phyloP scores from a whole-genome alignment of 2,329 filamentous ascomycete genomes.

The Colletotrichum shisoi region DNA sequence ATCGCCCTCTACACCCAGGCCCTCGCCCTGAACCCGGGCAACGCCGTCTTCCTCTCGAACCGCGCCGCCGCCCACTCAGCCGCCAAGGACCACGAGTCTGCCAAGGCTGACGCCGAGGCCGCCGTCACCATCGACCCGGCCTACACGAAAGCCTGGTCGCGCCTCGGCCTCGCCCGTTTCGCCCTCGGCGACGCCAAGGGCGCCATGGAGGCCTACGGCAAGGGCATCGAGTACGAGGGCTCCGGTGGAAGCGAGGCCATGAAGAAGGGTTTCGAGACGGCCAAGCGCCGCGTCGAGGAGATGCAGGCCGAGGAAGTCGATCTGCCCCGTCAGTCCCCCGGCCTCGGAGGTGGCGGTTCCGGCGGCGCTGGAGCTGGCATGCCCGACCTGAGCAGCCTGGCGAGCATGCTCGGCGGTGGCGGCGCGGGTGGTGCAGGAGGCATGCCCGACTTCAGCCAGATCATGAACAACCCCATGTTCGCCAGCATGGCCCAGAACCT shows the following conservation, averaged over 20 bases:
- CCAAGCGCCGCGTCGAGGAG: constrained; percentile 85
- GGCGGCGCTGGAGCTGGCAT: constrained; percentile 67
- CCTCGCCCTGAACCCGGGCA: constrained; percentile 78
- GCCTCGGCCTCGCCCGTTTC: constrained; percentile 88
- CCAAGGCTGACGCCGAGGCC: constrained; percentile 86
- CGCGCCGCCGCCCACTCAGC: constrained; percentile 93
- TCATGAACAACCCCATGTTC: constrained; percentile 99
- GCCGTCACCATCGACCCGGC: constrained; percentile 86
- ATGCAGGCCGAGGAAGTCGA: constrained; percentile 65
- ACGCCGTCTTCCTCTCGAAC: constrained; percentile 97
- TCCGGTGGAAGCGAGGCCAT: constrained; percentile 95
- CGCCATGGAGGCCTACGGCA: constrained; percentile 91
- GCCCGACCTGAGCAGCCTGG: constrained; percentile 75
- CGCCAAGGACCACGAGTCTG: constrained; percentile 81
- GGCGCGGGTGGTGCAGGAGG: constrained; percentile 69
- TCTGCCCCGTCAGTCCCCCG: constrained; percentile 51
- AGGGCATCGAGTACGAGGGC: constrained; percentile 92
- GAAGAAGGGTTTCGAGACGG: constrained; percentile 96
- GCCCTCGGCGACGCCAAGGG: constrained; percentile 90
- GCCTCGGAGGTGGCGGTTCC: constrained; percentile 45
- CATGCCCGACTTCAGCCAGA: constrained; percentile 84
- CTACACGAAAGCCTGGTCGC: constrained; percentile 97
- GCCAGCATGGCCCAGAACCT: constrained; percentile 94
- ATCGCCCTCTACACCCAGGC: constrained; percentile 90
- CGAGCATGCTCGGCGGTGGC: constrained; percentile 75